Evolutionary conservation across 768 basidiomycete species (phyloP).

Genomic region (Melanogaster broomeanus): DNA sequence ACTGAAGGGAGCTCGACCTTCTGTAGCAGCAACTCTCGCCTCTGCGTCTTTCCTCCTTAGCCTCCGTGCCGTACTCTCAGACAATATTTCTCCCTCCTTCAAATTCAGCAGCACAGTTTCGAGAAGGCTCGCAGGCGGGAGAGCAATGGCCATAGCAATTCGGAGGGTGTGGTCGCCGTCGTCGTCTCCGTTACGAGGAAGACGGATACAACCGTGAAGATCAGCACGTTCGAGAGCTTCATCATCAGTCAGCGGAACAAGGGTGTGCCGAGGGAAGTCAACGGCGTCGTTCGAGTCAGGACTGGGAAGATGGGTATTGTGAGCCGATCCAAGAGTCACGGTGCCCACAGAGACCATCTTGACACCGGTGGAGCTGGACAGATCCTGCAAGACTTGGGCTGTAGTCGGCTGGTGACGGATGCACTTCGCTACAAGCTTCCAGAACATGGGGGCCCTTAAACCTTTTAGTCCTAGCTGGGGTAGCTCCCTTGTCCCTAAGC

Average conservation of each 20-base stretch:
- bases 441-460: constrained; percentile 20
- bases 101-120: constrained; percentile 21
- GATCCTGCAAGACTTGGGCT: constrained; percentile 16
- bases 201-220: not conserved
- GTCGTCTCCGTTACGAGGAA: not conserved
- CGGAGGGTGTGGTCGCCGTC: constrained; percentile 11
- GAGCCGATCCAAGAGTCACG: constrained; percentile 22
- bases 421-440: constrained; percentile 27
- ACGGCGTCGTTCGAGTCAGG: constrained; percentile 17
- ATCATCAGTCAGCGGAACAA: no score
- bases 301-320: not conserved
- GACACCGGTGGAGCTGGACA: constrained; percentile 26
- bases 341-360: constrained; percentile 19
- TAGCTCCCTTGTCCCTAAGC: constrained; percentile 26
- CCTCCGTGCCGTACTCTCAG: constrained; percentile 26
- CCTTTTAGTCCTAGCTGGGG: constrained; percentile 27
- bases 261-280: constrained; percentile 11
- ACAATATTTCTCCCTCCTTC: constrained; percentile 23
- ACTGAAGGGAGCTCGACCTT: constrained; percentile 22
- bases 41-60: constrained; percentile 26
- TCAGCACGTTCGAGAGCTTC: no score
- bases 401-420: constrained; percentile 25
- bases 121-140: constrained; percentile 20
- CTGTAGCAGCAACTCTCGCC: constrained; percentile 16
- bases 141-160: constrained; percentile 20